Evolutionary conservation across 192 early-diverging fungal genomes (phyloP), one percentile per base, ranked within the genome.

Genomic region (Backusella mclennaniae): DNA sequence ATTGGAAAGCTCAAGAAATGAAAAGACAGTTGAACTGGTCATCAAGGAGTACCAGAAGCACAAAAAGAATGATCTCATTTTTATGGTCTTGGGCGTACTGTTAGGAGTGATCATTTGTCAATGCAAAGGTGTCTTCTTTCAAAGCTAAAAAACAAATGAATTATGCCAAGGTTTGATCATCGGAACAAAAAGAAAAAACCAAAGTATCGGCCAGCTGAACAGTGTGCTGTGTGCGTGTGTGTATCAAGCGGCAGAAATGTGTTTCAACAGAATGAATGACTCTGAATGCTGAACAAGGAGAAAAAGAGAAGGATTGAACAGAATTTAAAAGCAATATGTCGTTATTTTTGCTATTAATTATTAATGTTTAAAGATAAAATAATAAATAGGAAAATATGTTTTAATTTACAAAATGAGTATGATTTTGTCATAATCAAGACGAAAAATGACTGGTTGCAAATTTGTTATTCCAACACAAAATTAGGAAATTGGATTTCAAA

Each of bases 31-130:
- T 21, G 69, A 63, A 4, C 14, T 80, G 14, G 39, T 80, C 23
- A 17, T 75, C 6, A 41, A 53, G 26, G 74, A 80, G 26, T 59
- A 72, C 3, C 21, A 41, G 23, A 74, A 68, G 38, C 66, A 75
- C 4, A 71, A 71, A 26, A 26, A 71, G 39, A 23, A 71, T 71
- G 29, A 33, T 68, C 4, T 35, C 29, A 15, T 68, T 35, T 35
- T 33, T 35, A 15, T 35, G 23, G 12, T 29, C 12, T 6, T 63
- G 23, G 56, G 56, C 56, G 29, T 68, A 35, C 33, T 35, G 35
- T n/a, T 36, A 68, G 67, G 70, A 42, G 26, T 33, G 21, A 12
- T 49, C 11, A 31, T 31, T 26, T 49, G 14, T 49, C 41, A 21
- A 72, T 11, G 36, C 41, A 72, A 23, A 19, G 12, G 29, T 14